Conservation (phyloP, 2,329 filamentous ascomycete genomes). For the Fusarium denticulatum region DNA sequence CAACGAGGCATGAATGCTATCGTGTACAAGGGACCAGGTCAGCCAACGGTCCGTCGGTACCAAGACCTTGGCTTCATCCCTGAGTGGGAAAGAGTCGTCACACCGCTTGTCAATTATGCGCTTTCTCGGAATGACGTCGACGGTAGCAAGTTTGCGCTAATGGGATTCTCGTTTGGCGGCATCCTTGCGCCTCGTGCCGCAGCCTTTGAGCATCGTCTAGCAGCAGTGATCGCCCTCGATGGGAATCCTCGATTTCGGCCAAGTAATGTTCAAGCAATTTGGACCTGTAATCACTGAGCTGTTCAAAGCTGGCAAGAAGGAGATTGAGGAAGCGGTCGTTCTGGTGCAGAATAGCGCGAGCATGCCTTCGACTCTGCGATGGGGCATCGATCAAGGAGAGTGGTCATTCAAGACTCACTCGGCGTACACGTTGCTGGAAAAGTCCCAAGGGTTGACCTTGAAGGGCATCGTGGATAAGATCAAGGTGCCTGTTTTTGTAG, state of each 20-base stretch:
- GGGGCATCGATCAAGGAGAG: slow-evolving; percentile 8
- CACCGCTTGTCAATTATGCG: slow-evolving; percentile 53
- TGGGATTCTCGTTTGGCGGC: slow-evolving; percentile 56
- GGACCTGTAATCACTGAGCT: neutral
- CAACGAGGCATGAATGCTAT: slow-evolving; percentile 56
- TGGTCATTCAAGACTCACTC: slow-evolving; percentile 18
- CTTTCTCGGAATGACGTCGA: slow-evolving; percentile 45
- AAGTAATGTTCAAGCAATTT: neutral
- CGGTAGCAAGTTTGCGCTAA: slow-evolving; percentile 46
- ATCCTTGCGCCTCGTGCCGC: slow-evolving; percentile 53
- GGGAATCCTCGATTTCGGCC: slow-evolving; percentile 1
- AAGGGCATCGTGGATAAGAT: slow-evolving; percentile 26
- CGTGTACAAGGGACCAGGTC: slow-evolving; percentile 59
- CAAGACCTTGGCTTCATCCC: slow-evolving; percentile 56
- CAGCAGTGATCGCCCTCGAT: slow-evolving; percentile 42
- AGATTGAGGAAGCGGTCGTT: neutral
- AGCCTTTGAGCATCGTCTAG: slow-evolving; percentile 55
- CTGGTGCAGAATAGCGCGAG: neutral
- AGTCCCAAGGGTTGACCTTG: slow-evolving; percentile 21
- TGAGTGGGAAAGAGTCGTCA: slow-evolving; percentile 55
- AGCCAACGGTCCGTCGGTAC: slow-evolving; percentile 52
- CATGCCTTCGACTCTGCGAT: neutral
- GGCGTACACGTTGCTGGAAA: neutral
- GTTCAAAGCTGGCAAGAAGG: neutral
- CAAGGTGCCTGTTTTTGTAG: slow-evolving; percentile 35